Evolutionary conservation across 495 filamentous ascomycete species (phyloP).

Genomic region (Trichoderma parareesei): DNA sequence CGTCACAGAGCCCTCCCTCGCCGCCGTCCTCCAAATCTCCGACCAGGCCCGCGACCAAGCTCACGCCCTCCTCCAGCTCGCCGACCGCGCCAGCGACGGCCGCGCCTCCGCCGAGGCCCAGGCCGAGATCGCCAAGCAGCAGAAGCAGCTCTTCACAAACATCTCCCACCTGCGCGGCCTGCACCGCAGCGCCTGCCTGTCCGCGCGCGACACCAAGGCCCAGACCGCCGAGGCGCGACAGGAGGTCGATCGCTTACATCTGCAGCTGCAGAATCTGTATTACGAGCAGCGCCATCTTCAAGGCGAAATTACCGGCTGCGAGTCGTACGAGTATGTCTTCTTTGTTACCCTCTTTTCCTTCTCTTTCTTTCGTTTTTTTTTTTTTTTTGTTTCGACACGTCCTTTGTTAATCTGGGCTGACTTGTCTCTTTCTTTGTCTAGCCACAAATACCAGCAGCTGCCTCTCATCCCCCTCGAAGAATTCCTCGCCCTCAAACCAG

Average conservation of each 20-base stretch:
- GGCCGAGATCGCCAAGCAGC: constrained; percentile 61
- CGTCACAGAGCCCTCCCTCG: constrained; percentile 58
- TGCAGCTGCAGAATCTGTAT: constrained; percentile 90
- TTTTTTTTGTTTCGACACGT: constrained; percentile 9
- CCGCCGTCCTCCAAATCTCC: constrained; percentile 57
- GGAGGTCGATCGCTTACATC: constrained; percentile 84
- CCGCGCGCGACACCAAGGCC: constrained; percentile 78
- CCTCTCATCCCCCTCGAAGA: constrained; percentile 78
- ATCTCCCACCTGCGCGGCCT: constrained; percentile 74
- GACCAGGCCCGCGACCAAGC: constrained; percentile 60
- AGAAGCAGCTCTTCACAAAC: constrained; percentile 71
- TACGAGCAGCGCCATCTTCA: constrained; percentile 90
- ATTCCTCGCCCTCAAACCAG: constrained; percentile 71
- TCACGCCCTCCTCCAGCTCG: constrained; percentile 54
- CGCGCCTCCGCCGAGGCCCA: constrained; percentile 40
- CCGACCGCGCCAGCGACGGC: constrained; percentile 38
- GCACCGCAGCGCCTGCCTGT: constrained; percentile 72
- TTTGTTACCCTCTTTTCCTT: background rate
- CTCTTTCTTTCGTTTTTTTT: background rate
- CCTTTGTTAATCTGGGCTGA: too few species aligned
- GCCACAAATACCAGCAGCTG: constrained; percentile 79
- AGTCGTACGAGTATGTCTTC: constrained; percentile 75
- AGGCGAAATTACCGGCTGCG: constrained; percentile 85
- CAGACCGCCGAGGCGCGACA: constrained; percentile 77
- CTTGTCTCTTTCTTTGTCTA: constrained; percentile 23